These are phyloP conservation scores for Verbascum thapsus DNA, from an alignment of 257 asterid genomes.

Conservation along the genomic window DNA sequence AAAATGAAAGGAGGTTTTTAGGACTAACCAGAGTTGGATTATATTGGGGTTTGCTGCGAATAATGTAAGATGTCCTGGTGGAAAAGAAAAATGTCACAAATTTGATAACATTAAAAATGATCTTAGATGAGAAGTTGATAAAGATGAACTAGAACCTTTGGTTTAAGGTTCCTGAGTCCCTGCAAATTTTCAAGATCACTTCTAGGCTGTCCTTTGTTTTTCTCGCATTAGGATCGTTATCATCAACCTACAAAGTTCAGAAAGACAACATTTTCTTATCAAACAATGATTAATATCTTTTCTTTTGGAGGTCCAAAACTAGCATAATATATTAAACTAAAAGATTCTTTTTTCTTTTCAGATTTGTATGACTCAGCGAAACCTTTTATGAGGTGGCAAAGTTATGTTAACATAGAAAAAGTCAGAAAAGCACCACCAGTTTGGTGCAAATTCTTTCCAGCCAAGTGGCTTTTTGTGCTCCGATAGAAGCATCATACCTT, in stretches of 20 bases:
- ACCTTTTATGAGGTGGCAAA: too few species aligned
- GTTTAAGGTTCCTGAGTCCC: slow-evolving; percentile 68
- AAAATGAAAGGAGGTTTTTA: slow-evolving; percentile 9
- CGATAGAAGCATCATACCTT: slow-evolving; percentile 55
- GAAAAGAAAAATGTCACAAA: neutral
- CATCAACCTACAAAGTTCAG: slow-evolving; percentile 56
- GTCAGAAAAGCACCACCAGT: too few species aligned
- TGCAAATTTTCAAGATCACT: slow-evolving; percentile 64
- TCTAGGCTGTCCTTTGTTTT: slow-evolving; percentile 65
- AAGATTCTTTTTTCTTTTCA: too few species aligned
- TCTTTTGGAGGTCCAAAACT: too few species aligned
- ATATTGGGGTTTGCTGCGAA: slow-evolving; percentile 50
- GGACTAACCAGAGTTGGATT: slow-evolving; percentile 57
- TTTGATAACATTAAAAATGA: slow-evolving; percentile 2
- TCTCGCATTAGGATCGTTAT: slow-evolving; percentile 71
- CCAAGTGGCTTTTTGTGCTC: slow-evolving; percentile 4
- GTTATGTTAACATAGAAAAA: too few species aligned
- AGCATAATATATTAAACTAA: too few species aligned
- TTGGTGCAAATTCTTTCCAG: too few species aligned
- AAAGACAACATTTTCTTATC: neutral
- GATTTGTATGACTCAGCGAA: too few species aligned
- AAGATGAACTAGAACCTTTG: slow-evolving; percentile 32
- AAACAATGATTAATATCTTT: too few species aligned
- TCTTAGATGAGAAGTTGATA: neutral
- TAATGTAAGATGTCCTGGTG: slow-evolving; percentile 66